Conservation (phyloP, 176 grass and related monocot species). For the Raddia guianensis region DNA sequence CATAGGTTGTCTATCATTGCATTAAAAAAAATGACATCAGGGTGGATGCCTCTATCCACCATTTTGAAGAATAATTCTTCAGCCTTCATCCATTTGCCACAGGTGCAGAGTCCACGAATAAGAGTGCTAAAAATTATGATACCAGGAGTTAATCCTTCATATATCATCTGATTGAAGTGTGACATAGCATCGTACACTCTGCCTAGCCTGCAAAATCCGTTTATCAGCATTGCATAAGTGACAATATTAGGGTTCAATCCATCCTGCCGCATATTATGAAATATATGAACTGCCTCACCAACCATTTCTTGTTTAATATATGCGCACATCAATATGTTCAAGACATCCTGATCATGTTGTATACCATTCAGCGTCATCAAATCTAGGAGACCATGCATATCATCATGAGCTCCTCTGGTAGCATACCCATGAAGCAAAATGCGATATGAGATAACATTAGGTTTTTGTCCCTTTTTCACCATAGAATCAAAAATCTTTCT, state of each 20-base stretch:
- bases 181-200: constrained; percentile 33
- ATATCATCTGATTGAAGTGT: constrained; percentile 12
- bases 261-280: neutral
- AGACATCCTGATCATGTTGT: no score
- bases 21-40: neutral
- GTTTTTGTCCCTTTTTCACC: no score
- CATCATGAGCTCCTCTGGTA: no score
- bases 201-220: neutral
- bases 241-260: neutral
- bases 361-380: no score
- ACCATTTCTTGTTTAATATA: no score
- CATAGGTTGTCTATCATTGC: neutral
- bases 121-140: neutral
- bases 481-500: no score
- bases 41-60: neutral
- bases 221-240: constrained; percentile 24
- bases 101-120: neutral
- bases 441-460: no score
- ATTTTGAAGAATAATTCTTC: constrained; percentile 43
- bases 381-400: no score
- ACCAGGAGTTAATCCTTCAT: neutral
- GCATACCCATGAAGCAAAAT: no score
- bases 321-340: no score
- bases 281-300: no score
- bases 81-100: neutral